Evolutionary conservation across 257 asterid species (phyloP).

Genomic region (Plantago elongata): DNA sequence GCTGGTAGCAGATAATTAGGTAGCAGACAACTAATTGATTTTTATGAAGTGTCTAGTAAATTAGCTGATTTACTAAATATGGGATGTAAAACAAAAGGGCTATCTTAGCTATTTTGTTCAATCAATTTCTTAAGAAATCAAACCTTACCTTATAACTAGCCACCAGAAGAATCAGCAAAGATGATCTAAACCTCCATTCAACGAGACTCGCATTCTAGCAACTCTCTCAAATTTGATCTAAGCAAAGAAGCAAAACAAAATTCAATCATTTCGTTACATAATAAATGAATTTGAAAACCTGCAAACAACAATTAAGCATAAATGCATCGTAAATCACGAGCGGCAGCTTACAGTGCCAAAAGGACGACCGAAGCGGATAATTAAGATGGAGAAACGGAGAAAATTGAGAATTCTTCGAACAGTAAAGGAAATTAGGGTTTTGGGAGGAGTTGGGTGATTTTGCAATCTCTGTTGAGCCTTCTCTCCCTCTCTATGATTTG

Average conservation of each 20-base stretch:
- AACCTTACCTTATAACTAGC: not conserved
- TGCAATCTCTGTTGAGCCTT: not conserved
- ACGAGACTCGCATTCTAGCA: conserved; percentile 14
- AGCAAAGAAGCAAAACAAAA: conserved; percentile 8
- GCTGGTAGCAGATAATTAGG: too few species aligned
- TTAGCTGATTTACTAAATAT: too few species aligned
- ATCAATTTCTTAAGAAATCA: too few species aligned
- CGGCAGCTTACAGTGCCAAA: not conserved
- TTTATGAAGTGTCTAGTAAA: too few species aligned
- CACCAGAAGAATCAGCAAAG: conserved; percentile 22
- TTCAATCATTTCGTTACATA: not conserved
- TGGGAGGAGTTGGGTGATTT: not conserved
- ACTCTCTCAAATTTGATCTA: conserved; percentile 9
- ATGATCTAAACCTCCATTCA: conserved; percentile 19
- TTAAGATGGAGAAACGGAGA: too few species aligned
- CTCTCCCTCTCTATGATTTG: conserved; percentile 8
- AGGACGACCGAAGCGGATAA: too few species aligned
- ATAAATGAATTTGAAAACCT: too few species aligned
- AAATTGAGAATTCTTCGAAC: not conserved
- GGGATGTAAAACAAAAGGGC: too few species aligned
- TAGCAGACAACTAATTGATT: too few species aligned
- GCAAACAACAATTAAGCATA: too few species aligned
- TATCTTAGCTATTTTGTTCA: too few species aligned
- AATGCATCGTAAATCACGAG: too few species aligned
- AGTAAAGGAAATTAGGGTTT: conserved; percentile 21